Percentiles rank a stretch among this genome's conserved stretches.
Conservation (phyloP, 2,329 filamentous ascomycete species). For the Colletotrichum somersetense region DNA sequence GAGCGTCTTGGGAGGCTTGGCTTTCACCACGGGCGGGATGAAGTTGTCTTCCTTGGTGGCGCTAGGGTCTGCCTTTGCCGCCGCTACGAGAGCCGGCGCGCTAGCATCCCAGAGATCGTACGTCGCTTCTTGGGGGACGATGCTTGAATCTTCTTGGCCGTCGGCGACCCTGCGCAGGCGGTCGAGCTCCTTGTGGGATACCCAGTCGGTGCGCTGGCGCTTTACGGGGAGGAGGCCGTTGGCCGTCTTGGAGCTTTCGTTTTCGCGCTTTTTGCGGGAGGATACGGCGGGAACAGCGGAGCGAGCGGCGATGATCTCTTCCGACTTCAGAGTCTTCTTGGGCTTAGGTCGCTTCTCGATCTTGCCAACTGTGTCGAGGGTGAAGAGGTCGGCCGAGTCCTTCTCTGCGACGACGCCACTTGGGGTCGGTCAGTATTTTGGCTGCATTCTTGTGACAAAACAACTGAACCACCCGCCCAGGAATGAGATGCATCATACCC, state of each 20-base stretch:
- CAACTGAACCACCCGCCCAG: background rate
- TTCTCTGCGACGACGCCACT: constrained; percentile 91
- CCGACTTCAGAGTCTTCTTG: constrained; percentile 85
- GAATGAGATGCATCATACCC: constrained; percentile 69
- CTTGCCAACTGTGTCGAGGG: constrained; percentile 82
- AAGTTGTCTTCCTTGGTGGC: constrained; percentile 66
- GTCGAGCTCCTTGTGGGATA: constrained; percentile 86
- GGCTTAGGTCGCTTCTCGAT: constrained; percentile 72
- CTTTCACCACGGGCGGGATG: constrained; percentile 73
- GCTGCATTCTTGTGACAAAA: background rate
- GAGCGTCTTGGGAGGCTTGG: constrained; percentile 80
- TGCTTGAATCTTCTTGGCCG: constrained; percentile 69
- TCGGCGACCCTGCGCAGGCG: constrained; percentile 84
- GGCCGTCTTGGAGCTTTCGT: constrained; percentile 69
- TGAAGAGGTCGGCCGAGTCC: constrained; percentile 85
- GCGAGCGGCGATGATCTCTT: constrained; percentile 90
- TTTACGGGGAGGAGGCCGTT: constrained; percentile 82
- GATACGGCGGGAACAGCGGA: constrained; percentile 86
- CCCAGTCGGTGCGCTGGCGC: constrained; percentile 80
- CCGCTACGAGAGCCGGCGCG: constrained; percentile 45
- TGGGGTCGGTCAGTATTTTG: constrained; percentile 27
- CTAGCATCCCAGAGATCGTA: constrained; percentile 84
- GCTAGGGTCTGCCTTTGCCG: constrained; percentile 52
- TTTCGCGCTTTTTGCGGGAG: constrained; percentile 75
- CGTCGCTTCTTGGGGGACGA: constrained; percentile 70